Evolutionary conservation across 208 protist species (phyloP).

Genomic region (Wallacemonas sp.): DNA sequence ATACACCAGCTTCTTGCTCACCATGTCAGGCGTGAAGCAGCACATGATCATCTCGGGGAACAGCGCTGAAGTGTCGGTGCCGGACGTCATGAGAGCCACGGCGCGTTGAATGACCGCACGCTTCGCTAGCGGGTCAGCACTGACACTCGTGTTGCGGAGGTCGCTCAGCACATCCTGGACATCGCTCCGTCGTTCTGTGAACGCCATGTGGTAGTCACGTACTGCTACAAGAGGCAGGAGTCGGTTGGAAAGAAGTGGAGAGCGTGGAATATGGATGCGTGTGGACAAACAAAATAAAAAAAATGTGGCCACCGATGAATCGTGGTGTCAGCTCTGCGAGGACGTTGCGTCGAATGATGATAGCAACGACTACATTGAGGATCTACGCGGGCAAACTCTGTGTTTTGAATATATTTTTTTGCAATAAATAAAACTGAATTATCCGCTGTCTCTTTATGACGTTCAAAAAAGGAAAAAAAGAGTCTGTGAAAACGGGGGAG

Average conservation of each 20-base stretch:
- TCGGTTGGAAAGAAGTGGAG: neutral
- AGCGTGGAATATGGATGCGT: neutral
- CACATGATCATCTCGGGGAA: slow-evolving; percentile 94
- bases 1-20: slow-evolving; percentile 98
- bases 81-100: slow-evolving; percentile 96
- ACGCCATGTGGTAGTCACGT: neutral
- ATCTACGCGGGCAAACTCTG: no score
- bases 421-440: no score
- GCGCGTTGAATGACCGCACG: slow-evolving; percentile 88
- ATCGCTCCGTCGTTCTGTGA: slow-evolving; percentile 30
- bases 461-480: no score
- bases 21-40: slow-evolving; percentile 90
- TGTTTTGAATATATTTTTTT: no score
- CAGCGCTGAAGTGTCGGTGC: slow-evolving; percentile 93
- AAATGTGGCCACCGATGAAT: no score
- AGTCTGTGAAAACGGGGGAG: neutral
- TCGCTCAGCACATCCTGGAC: slow-evolving; percentile 40
- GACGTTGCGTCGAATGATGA: no score
- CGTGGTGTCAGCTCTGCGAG: no score
- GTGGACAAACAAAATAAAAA: no score
- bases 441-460: no score
- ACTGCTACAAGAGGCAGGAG: no score
- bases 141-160: slow-evolving; percentile 40
- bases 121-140: slow-evolving; percentile 48
- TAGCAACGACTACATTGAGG: no score